Evolutionary conservation across 2,329 filamentous ascomycete genomes (phyloP).

Genomic region (Colletotrichum australisinense): DNA sequence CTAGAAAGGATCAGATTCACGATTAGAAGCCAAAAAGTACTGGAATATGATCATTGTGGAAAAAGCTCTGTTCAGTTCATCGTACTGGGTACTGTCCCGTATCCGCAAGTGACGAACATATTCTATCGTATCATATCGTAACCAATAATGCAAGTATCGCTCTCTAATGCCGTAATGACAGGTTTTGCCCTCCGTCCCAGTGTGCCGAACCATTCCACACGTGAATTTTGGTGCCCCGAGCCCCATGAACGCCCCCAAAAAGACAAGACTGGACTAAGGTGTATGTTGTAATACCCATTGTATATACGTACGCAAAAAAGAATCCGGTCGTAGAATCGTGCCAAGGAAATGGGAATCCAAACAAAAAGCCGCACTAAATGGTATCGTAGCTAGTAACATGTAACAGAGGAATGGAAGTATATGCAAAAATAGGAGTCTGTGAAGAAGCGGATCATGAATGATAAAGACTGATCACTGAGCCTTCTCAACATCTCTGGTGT

Average conservation of each 20-base stretch:
- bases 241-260: constrained; percentile 2
- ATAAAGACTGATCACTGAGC: not conserved
- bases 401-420: not conserved
- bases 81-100: not conserved
- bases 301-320: not conserved
- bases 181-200: constrained; percentile 2
- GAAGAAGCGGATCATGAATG: not conserved
- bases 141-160: constrained; percentile 11
- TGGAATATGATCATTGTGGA: not conserved
- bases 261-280: not conserved
- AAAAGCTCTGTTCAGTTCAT: not conserved
- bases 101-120: not conserved
- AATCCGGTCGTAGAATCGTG: constrained; percentile 27
- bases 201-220: constrained; percentile 19
- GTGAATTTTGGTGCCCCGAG: not conserved
- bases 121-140: not conserved
- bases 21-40: not conserved
- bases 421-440: not conserved
- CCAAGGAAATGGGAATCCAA: not conserved
- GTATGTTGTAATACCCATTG: not conserved
- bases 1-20: not conserved
- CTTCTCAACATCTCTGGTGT: constrained; percentile 24
- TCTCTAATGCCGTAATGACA: constrained; percentile 24
- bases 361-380: constrained; percentile 9
- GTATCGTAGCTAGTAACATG: constrained; percentile 18